Conservation (phyloP, 805 yeast species). For the Cyberlindnera veronae region DNA sequence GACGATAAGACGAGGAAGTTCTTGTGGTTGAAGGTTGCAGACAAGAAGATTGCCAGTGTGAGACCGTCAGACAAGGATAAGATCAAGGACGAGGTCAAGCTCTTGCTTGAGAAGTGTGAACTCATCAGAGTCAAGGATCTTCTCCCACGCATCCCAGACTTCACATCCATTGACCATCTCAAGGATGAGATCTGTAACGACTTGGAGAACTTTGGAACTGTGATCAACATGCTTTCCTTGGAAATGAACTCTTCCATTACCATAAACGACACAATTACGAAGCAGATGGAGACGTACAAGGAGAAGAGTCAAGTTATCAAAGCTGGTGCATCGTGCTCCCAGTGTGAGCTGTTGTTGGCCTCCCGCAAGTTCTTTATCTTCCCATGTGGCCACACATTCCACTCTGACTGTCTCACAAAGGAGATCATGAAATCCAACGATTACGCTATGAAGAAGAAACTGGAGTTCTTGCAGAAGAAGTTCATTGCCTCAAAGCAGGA, state of each 20-base stretch:
- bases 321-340: conserved; percentile 79
- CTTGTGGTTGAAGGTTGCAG: conserved; percentile 65
- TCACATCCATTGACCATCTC: conserved; percentile 74
- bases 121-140: conserved; percentile 72
- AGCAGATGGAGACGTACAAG: conserved; percentile 51
- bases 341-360: conserved; percentile 67
- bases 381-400: conserved; percentile 90
- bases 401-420: conserved; percentile 79
- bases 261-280: conserved; percentile 56
- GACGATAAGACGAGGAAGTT: conserved; percentile 55
- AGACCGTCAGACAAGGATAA: conserved; percentile 29
- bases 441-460: conserved; percentile 58
- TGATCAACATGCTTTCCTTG: conserved; percentile 58
- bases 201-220: conserved; percentile 67
- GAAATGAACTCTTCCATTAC: conserved; percentile 75
- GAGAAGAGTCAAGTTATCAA: conserved; percentile 63
- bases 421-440: conserved; percentile 59
- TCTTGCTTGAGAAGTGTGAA: conserved; percentile 41
- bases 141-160: conserved; percentile 80
- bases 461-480: conserved; percentile 46
- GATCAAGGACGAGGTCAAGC: conserved; percentile 31
- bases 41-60: conserved; percentile 27
- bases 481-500: conserved; percentile 27
- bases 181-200: conserved; percentile 80
- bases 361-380: conserved; percentile 73